phyloP scores from a whole-genome alignment of 345 rosid species.

The Ailanthus altissimus region DNA sequence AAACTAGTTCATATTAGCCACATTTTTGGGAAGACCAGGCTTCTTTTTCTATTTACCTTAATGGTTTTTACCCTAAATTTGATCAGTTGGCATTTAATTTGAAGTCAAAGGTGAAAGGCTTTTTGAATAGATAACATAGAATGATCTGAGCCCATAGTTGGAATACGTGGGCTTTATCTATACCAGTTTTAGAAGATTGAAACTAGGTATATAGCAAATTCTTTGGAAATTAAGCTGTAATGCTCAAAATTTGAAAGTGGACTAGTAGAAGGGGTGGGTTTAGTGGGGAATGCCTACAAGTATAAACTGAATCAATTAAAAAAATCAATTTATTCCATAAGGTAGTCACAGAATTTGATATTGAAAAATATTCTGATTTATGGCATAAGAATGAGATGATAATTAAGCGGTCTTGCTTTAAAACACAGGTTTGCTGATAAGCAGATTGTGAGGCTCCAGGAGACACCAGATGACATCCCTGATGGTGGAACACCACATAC shows the following conservation, averaged over 20 bases:
- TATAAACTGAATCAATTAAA: not conserved
- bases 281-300: not conserved
- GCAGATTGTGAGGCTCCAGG: slow-evolving; percentile 99
- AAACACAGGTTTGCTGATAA: slow-evolving; percentile 84
- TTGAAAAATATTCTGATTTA: not conserved
- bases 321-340: not conserved
- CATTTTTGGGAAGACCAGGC: not conserved
- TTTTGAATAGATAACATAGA: not conserved
- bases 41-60: not conserved
- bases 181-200: not conserved
- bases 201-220: not conserved
- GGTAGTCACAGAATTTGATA: not conserved
- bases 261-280: not conserved
- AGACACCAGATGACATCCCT: slow-evolving; percentile 96
- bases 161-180: not conserved
- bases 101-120: not conserved
- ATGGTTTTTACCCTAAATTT: not conserved
- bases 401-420: not conserved
- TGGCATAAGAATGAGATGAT: slow-evolving; percentile 2
- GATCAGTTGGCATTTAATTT: not conserved
- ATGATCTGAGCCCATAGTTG: not conserved
- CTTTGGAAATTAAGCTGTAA: not conserved
- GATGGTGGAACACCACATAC: slow-evolving; percentile 99
- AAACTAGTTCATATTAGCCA: not conserved
- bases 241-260: not conserved